Evolutionary conservation across 2,329 filamentous ascomycete species (phyloP).

Genomic region (Kalaharituber pfeilii): DNA sequence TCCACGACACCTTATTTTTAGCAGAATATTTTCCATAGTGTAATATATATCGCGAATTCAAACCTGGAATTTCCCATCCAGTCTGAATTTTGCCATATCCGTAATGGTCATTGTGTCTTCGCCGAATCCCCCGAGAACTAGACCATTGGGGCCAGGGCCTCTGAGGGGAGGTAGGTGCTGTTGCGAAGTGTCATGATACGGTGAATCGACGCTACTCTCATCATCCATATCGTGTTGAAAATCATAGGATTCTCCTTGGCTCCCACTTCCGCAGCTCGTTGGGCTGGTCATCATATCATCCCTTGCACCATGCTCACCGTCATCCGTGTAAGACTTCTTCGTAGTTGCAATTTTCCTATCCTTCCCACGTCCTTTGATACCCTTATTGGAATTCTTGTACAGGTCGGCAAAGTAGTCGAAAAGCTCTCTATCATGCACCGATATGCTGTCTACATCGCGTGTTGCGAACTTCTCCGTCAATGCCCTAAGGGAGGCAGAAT

Average conservation of each 20-base stretch:
- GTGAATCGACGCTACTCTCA: slow-evolving; percentile 16
- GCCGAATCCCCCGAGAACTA: slow-evolving; percentile 8
- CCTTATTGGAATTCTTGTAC: slow-evolving; percentile 98
- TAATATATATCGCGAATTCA: no score
- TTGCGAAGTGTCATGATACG: slow-evolving; percentile 10
- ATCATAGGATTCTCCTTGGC: slow-evolving; percentile 14
- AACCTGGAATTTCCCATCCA: slow-evolving; percentile 17
- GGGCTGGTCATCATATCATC: slow-evolving; percentile 16
- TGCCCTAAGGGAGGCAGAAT: slow-evolving; percentile 51
- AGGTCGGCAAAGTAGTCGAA: slow-evolving; percentile 69
- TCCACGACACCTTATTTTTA: no score
- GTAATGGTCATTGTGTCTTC: slow-evolving; percentile 17
- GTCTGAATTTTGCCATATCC: slow-evolving; percentile 18
- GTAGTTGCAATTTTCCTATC: slow-evolving; percentile 44
- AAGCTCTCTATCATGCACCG: slow-evolving; percentile 53
- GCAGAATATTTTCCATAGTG: no score
- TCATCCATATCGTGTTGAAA: slow-evolving; percentile 18
- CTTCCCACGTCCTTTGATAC: slow-evolving; percentile 89
- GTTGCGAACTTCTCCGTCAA: slow-evolving; percentile 55
- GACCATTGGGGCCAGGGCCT: slow-evolving; percentile 7
- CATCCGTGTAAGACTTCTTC: slow-evolving; percentile 18
- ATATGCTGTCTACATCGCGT: slow-evolving; percentile 44
- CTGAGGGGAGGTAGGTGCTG: slow-evolving; percentile 19
- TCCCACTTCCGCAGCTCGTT: slow-evolving; percentile 16
- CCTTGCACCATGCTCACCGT: slow-evolving; percentile 15